A percentile compares a stretch with the other conserved stretches of the same genome.
Evolutionary conservation across 306 rosid genomes (phyloP).

Genomic region (Lathyrus sativus): DNA sequence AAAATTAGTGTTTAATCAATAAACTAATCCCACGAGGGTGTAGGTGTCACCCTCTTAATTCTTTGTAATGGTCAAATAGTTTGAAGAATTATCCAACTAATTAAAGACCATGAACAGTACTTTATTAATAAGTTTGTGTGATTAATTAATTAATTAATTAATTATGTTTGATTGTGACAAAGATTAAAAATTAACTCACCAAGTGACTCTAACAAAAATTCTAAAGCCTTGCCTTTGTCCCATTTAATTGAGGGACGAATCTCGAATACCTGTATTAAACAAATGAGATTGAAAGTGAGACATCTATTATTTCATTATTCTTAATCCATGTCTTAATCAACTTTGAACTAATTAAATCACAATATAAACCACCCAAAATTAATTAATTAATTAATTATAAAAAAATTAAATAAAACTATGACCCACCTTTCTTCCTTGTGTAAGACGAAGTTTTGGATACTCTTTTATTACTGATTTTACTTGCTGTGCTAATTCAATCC

Average conservation of each 20-base stretch:
- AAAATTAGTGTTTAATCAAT: slow-evolving; percentile 18
- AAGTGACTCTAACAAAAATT: slow-evolving; percentile 85
- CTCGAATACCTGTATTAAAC: slow-evolving; percentile 74
- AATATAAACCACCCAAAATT: slow-evolving; percentile 4
- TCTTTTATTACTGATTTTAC: slow-evolving; percentile 82
- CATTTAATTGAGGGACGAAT: slow-evolving; percentile 94
- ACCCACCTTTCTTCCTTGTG: slow-evolving; percentile 91
- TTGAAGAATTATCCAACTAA: slow-evolving; percentile 34
- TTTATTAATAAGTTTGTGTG: slow-evolving; percentile 3
- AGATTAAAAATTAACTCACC: slow-evolving; percentile 56
- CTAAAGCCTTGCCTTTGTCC: slow-evolving; percentile 98
- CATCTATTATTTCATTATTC: slow-evolving; percentile 22
- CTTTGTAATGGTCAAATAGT: slow-evolving; percentile 29
- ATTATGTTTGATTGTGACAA: slow-evolving; percentile 27
- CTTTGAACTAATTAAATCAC: slow-evolving; percentile 31
- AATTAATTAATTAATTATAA: slow-evolving; percentile 9
- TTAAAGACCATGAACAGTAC: slow-evolving; percentile 1
- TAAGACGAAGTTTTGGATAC: slow-evolving; percentile 78
- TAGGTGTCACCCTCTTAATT: slow-evolving; percentile 27
- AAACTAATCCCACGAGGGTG: slow-evolving; percentile 37
- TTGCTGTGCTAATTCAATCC: slow-evolving; percentile 76
- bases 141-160: too few species aligned
- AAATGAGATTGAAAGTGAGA: slow-evolving; percentile 49
- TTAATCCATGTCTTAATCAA: slow-evolving; percentile 22
- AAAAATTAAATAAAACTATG: slow-evolving; percentile 32